Conservation (phyloP, 2,329 filamentous ascomycete genomes). For the Neofusicoccum parvum region DNA sequence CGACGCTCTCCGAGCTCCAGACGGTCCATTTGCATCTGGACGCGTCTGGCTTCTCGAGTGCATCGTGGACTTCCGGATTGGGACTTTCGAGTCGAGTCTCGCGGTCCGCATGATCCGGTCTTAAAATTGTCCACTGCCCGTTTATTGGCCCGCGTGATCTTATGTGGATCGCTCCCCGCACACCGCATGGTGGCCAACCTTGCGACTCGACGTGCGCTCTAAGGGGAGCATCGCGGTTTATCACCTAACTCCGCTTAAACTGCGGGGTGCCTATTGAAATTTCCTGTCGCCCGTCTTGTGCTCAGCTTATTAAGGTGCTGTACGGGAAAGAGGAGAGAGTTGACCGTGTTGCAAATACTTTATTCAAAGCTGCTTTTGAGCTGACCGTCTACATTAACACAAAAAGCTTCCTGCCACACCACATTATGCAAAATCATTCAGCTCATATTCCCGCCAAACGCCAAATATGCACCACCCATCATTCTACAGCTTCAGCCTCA, state of each 20-base stretch:
- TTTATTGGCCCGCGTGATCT: not conserved
- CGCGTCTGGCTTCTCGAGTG: not conserved
- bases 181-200: not conserved
- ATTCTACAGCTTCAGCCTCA: not conserved
- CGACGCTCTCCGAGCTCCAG: not conserved
- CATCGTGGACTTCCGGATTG: constrained; percentile 4
- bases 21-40: not conserved
- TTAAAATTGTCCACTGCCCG: not conserved
- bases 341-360: constrained; percentile 15
- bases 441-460: not conserved
- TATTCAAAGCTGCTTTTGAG: not conserved
- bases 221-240: not conserved
- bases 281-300: not conserved
- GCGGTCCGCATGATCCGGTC: not conserved
- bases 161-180: not conserved
- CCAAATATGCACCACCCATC: not conserved
- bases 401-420: not conserved
- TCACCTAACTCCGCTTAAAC: not conserved
- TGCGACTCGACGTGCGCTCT: not conserved
- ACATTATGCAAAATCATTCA: not conserved
- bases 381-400: not conserved
- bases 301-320: not conserved
- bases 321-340: not conserved
- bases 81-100: not conserved
- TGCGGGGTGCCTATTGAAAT: not conserved